These are phyloP conservation scores for Plantago coronopus DNA, from an alignment of 305 asterid genomes.

Conservation along the genomic window DNA sequence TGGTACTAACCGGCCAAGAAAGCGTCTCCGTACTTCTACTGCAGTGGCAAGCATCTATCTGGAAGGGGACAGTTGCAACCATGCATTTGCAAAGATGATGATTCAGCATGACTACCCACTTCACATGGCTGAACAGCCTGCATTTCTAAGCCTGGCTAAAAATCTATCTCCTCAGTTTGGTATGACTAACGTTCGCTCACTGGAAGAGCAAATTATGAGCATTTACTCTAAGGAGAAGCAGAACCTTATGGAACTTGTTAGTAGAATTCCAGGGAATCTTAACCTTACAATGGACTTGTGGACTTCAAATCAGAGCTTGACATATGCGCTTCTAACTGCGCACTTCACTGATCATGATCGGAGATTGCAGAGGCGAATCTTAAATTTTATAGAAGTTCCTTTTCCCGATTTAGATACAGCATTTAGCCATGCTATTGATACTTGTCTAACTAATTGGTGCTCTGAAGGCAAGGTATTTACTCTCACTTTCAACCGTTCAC, in stretches of 20 bases:
- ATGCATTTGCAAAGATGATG: constrained; percentile 67
- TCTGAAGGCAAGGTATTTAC: constrained; percentile 52
- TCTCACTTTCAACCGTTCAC: constrained; percentile 43
- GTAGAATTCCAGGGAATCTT: constrained; percentile 56
- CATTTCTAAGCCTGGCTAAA: constrained; percentile 48
- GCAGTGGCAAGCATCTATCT: constrained; percentile 27
- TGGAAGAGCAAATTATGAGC: constrained; percentile 50
- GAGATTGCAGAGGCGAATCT: constrained; percentile 62
- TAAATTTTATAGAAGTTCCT: constrained; percentile 44
- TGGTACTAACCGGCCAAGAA: constrained; percentile 55
- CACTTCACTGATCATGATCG: constrained; percentile 72
- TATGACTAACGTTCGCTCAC: constrained; percentile 26
- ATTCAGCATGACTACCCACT: constrained; percentile 81
- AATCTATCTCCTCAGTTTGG: constrained; percentile 65
- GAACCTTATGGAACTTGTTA: constrained; percentile 47
- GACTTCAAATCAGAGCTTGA: constrained; percentile 52
- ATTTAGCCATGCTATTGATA: constrained; percentile 42
- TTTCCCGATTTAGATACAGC: constrained; percentile 63
- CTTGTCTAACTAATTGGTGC: constrained; percentile 69
- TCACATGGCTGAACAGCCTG: constrained; percentile 60
- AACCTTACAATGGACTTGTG: constrained; percentile 65
- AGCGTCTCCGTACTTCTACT: constrained; percentile 48
- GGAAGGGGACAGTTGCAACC: constrained; percentile 43
- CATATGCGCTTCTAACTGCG: constrained; percentile 59
- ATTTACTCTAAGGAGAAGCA: constrained; percentile 63